Percentiles rank a stretch among this genome's conserved stretches.
These are phyloP conservation scores for Fonsecaea pugnacius DNA, from an alignment of 2,329 filamentous ascomycete genomes.

Conservation along the genomic window DNA sequence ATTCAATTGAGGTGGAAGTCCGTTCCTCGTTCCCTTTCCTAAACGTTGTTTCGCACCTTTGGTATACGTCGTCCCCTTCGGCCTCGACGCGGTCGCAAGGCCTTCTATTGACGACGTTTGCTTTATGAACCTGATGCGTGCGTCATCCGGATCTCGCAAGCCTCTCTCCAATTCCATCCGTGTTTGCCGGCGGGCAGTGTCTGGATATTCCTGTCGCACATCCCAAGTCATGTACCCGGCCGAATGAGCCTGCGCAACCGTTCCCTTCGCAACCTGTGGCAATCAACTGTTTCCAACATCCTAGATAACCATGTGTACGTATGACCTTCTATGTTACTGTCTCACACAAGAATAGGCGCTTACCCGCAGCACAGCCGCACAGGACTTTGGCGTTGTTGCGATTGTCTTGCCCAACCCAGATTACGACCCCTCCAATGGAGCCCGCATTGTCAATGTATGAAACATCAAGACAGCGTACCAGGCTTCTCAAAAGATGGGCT, in stretches of 20 bases:
- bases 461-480: conserved; percentile 7
- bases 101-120: background rate
- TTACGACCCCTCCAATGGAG: conserved; percentile 39
- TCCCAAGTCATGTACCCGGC: conserved; percentile 19
- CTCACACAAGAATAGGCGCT: conserved; percentile 10
- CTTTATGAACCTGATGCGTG: background rate
- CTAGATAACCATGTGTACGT: conserved; percentile 28
- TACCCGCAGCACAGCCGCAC: conserved; percentile 30
- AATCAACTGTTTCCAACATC: background rate
- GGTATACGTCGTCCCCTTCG: background rate
- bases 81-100: conserved; percentile 4
- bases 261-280: background rate
- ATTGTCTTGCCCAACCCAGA: conserved; percentile 35
- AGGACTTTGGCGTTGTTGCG: conserved; percentile 32
- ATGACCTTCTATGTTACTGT: background rate
- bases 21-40: background rate
- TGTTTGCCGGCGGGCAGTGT: conserved; percentile 1
- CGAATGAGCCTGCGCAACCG: conserved; percentile 15
- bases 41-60: background rate
- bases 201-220: conserved; percentile 9
- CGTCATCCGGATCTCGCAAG: conserved; percentile 1
- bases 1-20: conserved; percentile 1
- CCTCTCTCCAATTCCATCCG: conserved; percentile 1
- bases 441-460: conserved; percentile 45
- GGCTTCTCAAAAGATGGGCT: background rate